Base-by-base conservation (phyloP, 2,329 filamentous ascomycete species). In the Neofusicoccum laricinum region DNA sequence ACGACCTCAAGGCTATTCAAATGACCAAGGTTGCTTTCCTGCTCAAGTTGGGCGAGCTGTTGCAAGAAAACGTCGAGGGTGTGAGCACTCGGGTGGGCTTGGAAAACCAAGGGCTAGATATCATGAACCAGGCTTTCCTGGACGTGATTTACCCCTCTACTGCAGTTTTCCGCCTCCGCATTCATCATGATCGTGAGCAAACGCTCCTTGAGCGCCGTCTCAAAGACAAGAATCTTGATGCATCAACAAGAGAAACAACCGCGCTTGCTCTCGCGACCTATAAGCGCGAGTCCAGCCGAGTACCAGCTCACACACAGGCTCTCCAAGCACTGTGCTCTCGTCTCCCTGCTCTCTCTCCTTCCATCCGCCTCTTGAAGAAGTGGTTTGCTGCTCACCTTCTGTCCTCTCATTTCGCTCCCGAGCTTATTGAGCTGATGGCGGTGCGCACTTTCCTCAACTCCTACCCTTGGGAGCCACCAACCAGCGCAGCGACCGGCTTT, bases 11-110 rank as follows among this genome's bases (percentile, higher is more conserved):
- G 3, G 93, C 94, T 4, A 97, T 98, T 64, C 95, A 99, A 75
- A 88, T 93, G 72, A 93, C 93, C 12, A 99, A 99, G 77, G 86
- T 96, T 43, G 95, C 96, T 3, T 96, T 99, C 73, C 82, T 91
- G 10, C 76, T 90, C 8, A 89, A 87, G 70, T 88, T 97, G 64
- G 87, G 88, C 57, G 87, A 89, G 59, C 84, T 95, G 3, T 79
- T 97, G 3, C 86, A 88, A 70, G 83, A 86, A 17, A 78, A 82
- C 2, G 86, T 88, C 43, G 81, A 85, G 8, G 83, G 81, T 46
- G 82, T 92, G 45, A 85, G 81, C 32, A 88, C 88, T 6, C 87
- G 88, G 50, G 80, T 98, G 12, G 94, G 95, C 0, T 81, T 97
- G 15, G 95, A 98, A 72, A 93, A 95, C 67, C 83, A 85, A 64